Evolutionary conservation across 345 rosid species (phyloP).

Genomic region (Arabidopsis thaliana): TAIR10.1 NC_003075.7:16450501-16451000

Average conservation of each 20-base stretch:
- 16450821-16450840: not conserved
- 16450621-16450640: no score
- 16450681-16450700: conserved; percentile 16
- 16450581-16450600: not conserved
- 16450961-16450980: not conserved
- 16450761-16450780: conserved; percentile 36
- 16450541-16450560: not conserved
- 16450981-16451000: not conserved
- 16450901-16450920: conserved; percentile 1
- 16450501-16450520: not conserved
- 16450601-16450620: no score
- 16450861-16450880: conserved; percentile 1
- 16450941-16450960: not conserved
- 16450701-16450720: conserved; percentile 13
- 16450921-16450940: conserved; percentile 19
- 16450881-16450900: conserved; percentile 16
- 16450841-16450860: not conserved
- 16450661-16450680: not conserved
- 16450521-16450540: not conserved
- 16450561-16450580: not conserved
- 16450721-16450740: conserved; percentile 11
- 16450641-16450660: not conserved
- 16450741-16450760: conserved; percentile 40
- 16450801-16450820: conserved; percentile 20
- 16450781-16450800: not conserved